Conservation (phyloP, 192 early-diverging fungal genomes). For the Umbelopsis sp. region DNA sequence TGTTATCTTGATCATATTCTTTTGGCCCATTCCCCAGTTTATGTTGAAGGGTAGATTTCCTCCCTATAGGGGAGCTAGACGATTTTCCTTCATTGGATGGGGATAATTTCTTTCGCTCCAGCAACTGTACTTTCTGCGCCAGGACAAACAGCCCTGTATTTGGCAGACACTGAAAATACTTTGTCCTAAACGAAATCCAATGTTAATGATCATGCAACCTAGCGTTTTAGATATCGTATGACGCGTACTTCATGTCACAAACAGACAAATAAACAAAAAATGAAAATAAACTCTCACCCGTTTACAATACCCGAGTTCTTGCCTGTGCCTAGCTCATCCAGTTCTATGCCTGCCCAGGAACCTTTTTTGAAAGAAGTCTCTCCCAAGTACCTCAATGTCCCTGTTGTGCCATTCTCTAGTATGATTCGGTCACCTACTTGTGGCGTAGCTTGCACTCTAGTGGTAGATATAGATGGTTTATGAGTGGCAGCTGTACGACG, state of each 20-base stretch:
- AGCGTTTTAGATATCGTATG: too few relatives aligned
- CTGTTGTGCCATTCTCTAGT: constrained; percentile 24
- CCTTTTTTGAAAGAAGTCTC: constrained; percentile 72
- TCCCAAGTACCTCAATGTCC: constrained; percentile 72
- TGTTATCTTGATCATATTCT: not conserved
- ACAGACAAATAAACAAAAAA: not conserved
- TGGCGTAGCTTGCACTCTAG: not conserved
- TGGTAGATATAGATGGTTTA: constrained; percentile 7
- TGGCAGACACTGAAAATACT: constrained; percentile 28
- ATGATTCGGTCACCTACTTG: constrained; percentile 7
- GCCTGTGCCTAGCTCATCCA: constrained; percentile 68
- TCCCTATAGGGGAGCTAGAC: not conserved
- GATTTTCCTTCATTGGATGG: not conserved
- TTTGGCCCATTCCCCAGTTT: not conserved
- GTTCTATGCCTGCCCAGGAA: constrained; percentile 77
- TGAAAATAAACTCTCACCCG: constrained; percentile 43
- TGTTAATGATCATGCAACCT: too few relatives aligned
- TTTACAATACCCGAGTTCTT: constrained; percentile 78
- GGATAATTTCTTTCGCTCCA: constrained; percentile 12
- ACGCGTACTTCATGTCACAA: too few relatives aligned
- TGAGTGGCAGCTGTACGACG: constrained; percentile 3
- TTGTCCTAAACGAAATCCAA: not conserved
- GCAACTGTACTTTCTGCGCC: constrained; percentile 20
- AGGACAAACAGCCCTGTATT: constrained; percentile 32
- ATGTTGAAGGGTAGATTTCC: not conserved